These are phyloP conservation scores for Xylaria sp. DNA, from an alignment of 2,329 filamentous ascomycete genomes.

Conservation along the genomic window DNA sequence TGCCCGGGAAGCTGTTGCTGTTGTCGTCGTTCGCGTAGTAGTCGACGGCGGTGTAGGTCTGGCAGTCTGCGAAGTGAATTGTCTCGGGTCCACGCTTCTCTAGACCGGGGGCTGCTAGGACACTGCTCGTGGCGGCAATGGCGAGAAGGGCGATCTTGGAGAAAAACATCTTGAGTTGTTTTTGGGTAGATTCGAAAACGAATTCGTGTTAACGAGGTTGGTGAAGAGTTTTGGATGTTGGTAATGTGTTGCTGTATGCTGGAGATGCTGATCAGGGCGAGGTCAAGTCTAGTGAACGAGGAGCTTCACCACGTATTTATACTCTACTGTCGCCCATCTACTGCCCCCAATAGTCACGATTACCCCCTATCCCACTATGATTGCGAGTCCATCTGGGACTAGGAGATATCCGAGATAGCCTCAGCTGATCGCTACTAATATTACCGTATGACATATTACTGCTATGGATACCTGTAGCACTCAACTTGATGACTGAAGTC, in stretches of 20 bases:
- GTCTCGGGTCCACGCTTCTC: slow-evolving; percentile 18
- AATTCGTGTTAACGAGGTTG: neutral
- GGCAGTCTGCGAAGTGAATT: slow-evolving; percentile 15
- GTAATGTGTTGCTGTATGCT: neutral
- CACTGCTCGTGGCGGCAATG: slow-evolving; percentile 10
- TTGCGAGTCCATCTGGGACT: neutral
- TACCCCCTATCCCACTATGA: neutral
- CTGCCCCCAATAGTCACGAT: neutral
- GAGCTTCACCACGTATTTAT: slow-evolving; percentile 8
- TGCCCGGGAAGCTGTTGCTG: slow-evolving; percentile 15
- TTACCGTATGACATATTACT: neutral
- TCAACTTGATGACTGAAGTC: neutral
- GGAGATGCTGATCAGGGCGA: neutral
- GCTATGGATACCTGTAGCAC: neutral
- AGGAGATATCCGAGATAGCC: neutral
- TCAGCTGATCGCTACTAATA: neutral
- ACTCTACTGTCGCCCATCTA: neutral
- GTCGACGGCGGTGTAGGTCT: neutral
- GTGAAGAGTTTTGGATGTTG: neutral
- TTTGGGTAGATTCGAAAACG: neutral
- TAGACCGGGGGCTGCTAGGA: slow-evolving; percentile 10
- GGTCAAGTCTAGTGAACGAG: neutral
- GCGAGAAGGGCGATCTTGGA: slow-evolving; percentile 3
- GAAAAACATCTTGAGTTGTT: slow-evolving; percentile 5
- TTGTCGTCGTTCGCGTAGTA: slow-evolving; percentile 24